Evolutionary conservation across 164 flowering plant species (phyloP).

Genomic region (Liquidambar formosana): DNA sequence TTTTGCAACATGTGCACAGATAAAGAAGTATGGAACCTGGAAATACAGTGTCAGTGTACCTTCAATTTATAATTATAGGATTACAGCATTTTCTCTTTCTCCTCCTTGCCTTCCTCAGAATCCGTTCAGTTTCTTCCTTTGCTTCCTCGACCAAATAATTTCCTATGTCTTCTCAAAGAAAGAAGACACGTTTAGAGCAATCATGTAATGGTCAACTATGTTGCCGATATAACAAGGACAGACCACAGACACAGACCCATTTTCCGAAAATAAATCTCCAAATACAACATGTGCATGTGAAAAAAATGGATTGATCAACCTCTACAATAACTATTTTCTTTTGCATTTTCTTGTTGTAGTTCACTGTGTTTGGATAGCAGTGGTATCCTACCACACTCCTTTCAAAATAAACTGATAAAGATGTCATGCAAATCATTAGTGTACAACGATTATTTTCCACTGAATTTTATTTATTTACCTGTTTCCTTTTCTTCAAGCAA

Average conservation of each 20-base stretch:
- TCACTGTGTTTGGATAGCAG: conserved; percentile 29
- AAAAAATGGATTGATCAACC: too few relatives aligned
- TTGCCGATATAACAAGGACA: too few relatives aligned
- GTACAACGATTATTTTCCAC: not conserved
- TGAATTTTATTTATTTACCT: conserved; percentile 25
- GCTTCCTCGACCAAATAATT: conserved; percentile 42
- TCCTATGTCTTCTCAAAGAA: conserved; percentile 20
- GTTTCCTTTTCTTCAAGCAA: conserved; percentile 42
- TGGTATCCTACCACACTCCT: conserved; percentile 55
- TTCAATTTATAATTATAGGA: conserved; percentile 49
- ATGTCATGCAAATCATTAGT: not conserved
- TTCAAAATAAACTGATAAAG: conserved; percentile 24
- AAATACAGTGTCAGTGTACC: conserved; percentile 21
- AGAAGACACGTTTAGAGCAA: not conserved
- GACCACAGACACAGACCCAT: too few relatives aligned
- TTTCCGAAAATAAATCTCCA: too few relatives aligned
- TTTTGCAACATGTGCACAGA: too few relatives aligned
- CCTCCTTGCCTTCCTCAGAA: conserved; percentile 77
- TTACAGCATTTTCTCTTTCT: conserved; percentile 56
- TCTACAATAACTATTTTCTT: conserved; percentile 41
- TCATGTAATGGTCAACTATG: not conserved
- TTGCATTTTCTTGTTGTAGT: conserved; percentile 25
- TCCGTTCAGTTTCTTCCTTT: conserved; percentile 53
- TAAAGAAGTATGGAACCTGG: not conserved
- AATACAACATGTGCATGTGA: too few relatives aligned